Conservation (phyloP, 2,329 filamentous ascomycete species). For the Coniochaeta hoffmannii region DNA sequence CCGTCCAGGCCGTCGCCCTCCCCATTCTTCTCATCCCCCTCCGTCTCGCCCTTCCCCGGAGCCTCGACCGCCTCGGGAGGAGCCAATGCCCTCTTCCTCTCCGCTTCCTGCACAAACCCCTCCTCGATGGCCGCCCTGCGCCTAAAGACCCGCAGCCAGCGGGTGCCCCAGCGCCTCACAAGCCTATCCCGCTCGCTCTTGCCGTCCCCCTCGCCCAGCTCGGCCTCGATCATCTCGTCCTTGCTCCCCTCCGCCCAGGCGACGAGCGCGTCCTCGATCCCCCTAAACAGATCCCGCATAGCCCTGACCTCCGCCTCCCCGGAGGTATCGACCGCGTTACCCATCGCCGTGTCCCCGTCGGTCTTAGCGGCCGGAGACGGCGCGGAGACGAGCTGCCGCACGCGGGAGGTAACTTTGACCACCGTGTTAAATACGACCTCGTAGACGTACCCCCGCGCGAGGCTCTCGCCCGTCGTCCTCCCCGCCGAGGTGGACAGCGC, state of each 20-base stretch:
- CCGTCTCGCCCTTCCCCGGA: not conserved
- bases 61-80: not conserved
- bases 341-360: conserved; percentile 31
- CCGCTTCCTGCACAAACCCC: conserved; percentile 42
- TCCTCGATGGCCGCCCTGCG: conserved; percentile 82
- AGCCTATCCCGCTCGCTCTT: conserved; percentile 52
- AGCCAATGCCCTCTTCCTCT: conserved; percentile 17
- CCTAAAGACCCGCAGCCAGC: conserved; percentile 81
- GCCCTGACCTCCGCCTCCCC: conserved; percentile 52
- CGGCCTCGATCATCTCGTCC: conserved; percentile 65
- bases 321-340: conserved; percentile 6
- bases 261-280: conserved; percentile 70
- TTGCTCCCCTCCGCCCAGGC: conserved; percentile 67
- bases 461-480: conserved; percentile 48
- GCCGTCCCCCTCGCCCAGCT: conserved; percentile 42
- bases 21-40: not conserved
- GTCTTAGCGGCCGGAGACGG: conserved; percentile 27
- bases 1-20: not conserved
- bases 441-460: conserved; percentile 72
- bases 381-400: conserved; percentile 65
- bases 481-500: conserved; percentile 56
- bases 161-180: conserved; percentile 70
- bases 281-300: conserved; percentile 73
- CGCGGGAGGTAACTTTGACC: conserved; percentile 79
- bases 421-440: conserved; percentile 88